These are phyloP conservation scores for Eutrema japonicum DNA, from an alignment of 345 rosid species.

Conservation along the genomic window DNA sequence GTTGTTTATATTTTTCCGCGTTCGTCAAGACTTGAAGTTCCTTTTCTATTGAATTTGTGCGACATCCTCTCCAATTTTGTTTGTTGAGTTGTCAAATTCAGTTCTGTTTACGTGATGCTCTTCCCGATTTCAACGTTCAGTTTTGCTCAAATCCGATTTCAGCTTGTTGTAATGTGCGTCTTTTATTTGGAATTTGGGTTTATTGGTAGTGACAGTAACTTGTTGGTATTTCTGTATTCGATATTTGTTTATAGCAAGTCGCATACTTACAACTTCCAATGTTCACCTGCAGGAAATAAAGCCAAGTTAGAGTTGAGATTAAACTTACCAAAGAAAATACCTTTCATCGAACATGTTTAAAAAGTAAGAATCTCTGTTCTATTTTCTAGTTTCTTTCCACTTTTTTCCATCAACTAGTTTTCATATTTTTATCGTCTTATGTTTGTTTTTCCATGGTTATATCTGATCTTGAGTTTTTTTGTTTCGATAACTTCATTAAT, in stretches of 20 bases:
- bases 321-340: conserved; percentile 7
- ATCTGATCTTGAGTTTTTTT: background rate
- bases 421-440: background rate
- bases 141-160: background rate
- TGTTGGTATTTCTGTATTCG: background rate
- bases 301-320: conserved; percentile 3
- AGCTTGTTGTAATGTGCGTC: background rate
- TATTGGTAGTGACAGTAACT: background rate
- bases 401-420: background rate
- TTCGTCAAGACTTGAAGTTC: background rate
- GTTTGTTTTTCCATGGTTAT: no score
- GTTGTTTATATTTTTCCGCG: background rate
- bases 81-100: background rate
- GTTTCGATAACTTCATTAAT: background rate
- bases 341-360: conserved; percentile 41
- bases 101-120: background rate
- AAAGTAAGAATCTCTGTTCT: conserved; percentile 38
- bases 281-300: conserved; percentile 15
- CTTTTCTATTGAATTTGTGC: background rate
- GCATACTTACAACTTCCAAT: conserved; percentile 2
- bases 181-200: background rate
- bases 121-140: background rate
- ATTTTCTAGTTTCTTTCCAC: background rate
- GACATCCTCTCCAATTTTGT: background rate
- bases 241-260: no score